Conservation (phyloP, 208 protist species). For the Trichomonas gallinae region DNA sequence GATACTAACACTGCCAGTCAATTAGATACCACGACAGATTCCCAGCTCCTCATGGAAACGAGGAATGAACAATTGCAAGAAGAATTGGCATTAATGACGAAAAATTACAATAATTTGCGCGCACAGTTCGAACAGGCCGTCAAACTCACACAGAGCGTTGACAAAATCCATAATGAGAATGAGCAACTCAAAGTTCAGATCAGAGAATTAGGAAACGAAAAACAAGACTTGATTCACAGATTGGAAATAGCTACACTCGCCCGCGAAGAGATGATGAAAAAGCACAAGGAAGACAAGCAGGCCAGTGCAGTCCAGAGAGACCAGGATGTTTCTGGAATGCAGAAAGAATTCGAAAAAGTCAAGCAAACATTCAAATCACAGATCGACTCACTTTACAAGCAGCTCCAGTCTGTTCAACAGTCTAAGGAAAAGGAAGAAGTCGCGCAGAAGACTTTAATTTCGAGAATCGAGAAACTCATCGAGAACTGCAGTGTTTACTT, state of each 20-base stretch:
- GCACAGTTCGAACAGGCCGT: not conserved
- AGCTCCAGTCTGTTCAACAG: not conserved
- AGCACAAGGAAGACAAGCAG: not conserved
- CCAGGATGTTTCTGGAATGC: not conserved
- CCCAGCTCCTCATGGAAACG: not conserved
- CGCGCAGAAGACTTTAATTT: not conserved
- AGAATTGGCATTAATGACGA: not conserved
- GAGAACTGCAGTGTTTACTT: not conserved
- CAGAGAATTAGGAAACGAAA: not conserved
- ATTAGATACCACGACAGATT: not conserved
- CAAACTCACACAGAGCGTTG: not conserved
- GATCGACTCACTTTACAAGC: not conserved
- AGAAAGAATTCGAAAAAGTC: not conserved
- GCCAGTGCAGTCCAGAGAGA: not conserved
- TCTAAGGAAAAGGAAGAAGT: not conserved
- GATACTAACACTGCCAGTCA: not conserved
- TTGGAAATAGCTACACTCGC: not conserved
- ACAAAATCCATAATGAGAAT: not conserved
- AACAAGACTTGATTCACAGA: not conserved
- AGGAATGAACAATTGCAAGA: not conserved
- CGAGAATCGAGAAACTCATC: not conserved
- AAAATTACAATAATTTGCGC: not conserved
- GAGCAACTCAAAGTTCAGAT: not conserved
- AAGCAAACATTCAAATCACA: not conserved
- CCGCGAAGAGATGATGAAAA: not conserved